phyloP scores from a whole-genome alignment of 1,284 basidiomycete genomes.

The Cryptococcus sp. region DNA sequence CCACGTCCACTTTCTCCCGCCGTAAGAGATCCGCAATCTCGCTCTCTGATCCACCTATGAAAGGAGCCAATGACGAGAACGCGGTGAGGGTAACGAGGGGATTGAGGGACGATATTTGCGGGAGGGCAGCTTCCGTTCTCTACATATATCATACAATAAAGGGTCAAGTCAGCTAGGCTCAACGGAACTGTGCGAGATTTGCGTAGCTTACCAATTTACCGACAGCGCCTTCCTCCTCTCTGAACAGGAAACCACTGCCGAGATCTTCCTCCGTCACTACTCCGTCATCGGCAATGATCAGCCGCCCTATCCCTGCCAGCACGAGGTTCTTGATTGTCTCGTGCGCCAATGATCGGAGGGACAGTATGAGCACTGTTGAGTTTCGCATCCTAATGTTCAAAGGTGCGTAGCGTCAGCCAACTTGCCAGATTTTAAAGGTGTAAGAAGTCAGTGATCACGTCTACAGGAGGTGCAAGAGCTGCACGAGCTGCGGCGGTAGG shows the following conservation, averaged over 20 bases:
- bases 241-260: conserved; percentile 88
- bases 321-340: conserved; percentile 91
- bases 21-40: conserved; percentile 64
- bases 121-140: conserved; percentile 80
- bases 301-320: conserved; percentile 60
- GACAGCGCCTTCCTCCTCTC: conserved; percentile 76
- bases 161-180: conserved; percentile 24
- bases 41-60: conserved; percentile 56
- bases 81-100: conserved; percentile 83
- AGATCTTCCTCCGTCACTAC: conserved; percentile 69
- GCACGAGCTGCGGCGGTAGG: not conserved
- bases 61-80: conserved; percentile 58
- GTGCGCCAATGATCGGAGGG: conserved; percentile 82
- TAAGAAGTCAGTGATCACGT: not conserved
- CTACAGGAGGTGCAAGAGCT: conserved; percentile 1
- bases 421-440: not conserved
- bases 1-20: conserved; percentile 66
- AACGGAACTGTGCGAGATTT: not conserved
- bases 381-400: conserved; percentile 74
- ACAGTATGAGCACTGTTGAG: conserved; percentile 83
- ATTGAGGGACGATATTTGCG: conserved; percentile 84
- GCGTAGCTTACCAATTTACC: conserved; percentile 69
- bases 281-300: conserved; percentile 61
- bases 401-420: not conserved
- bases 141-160: conserved; percentile 47